phyloP scores from a whole-genome alignment of 495 filamentous ascomycete genomes.

The Neurospora sp. region DNA sequence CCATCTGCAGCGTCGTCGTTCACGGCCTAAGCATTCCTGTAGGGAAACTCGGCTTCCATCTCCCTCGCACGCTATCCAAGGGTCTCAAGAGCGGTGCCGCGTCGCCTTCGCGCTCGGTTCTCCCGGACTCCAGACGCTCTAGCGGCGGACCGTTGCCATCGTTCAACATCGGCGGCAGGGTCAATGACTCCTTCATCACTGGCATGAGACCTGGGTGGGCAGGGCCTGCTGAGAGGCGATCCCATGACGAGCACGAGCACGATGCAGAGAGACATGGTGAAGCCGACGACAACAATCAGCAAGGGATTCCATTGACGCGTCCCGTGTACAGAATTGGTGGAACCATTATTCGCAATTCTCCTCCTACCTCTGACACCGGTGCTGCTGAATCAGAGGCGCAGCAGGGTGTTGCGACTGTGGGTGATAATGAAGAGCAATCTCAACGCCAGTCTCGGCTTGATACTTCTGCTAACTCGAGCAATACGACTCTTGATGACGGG shows the following conservation, averaged over 20 bases:
- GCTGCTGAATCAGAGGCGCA: neutral
- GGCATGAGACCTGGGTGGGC: slow-evolving; percentile 11
- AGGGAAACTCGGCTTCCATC: slow-evolving; percentile 70
- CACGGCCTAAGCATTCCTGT: slow-evolving; percentile 80
- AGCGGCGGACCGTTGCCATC: slow-evolving; percentile 7
- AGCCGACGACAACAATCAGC: neutral
- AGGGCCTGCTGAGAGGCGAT: neutral
- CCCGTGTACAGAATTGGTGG: slow-evolving; percentile 42
- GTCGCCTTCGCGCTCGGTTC: slow-evolving; percentile 6
- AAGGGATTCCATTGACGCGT: slow-evolving; percentile 16
- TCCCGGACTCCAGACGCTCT: neutral
- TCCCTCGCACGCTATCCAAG: slow-evolving; percentile 66
- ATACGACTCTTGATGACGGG: neutral
- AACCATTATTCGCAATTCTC: slow-evolving; percentile 11
- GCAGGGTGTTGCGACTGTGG: neutral
- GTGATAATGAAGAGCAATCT: neutral
- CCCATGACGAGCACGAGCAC: neutral
- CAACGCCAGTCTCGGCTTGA: neutral
- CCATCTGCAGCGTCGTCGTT: slow-evolving; percentile 78
- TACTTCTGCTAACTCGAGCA: neutral
- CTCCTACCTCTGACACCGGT: neutral
- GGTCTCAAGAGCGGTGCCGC: slow-evolving; percentile 8
- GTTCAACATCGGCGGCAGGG: slow-evolving; percentile 16
- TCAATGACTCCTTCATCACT: slow-evolving; percentile 19
- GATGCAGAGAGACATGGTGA: neutral